Percentiles rank a stretch among this genome's conserved stretches.
These are phyloP conservation scores for Willaertia magna DNA, from an alignment of 208 protist genomes.

Conservation along the genomic window DNA sequence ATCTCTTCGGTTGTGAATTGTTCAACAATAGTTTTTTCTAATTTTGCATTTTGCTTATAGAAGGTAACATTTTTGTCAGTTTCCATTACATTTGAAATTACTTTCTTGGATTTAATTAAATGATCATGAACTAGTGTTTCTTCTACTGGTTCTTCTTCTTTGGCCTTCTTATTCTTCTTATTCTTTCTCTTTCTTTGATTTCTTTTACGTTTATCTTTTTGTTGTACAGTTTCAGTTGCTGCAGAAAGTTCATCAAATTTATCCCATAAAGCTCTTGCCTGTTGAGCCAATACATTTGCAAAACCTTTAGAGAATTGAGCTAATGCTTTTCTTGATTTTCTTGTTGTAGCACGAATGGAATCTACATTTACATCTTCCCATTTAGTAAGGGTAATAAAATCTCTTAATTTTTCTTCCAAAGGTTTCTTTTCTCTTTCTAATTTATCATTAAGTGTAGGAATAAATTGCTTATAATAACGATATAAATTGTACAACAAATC, in stretches of 20 bases:
- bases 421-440: conserved; percentile 21
- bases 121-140: neutral
- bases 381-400: conserved; percentile 43
- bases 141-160: neutral
- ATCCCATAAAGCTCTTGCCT: conserved; percentile 5
- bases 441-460: neutral
- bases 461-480: conserved; percentile 40
- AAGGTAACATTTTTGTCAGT: no score
- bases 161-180: neutral
- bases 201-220: neutral
- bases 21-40: no score
- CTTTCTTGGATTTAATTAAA: neutral
- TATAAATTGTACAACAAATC: conserved; percentile 31
- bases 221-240: neutral
- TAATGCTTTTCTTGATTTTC: neutral
- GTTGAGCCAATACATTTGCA: neutral
- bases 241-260: neutral
- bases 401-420: conserved; percentile 47
- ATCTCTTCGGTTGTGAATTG: no score
- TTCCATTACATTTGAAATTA: no score
- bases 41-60: no score
- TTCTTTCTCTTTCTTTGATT: neutral
- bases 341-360: neutral
- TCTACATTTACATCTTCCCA: conserved; percentile 42
- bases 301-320: neutral